These are phyloP conservation scores for Amphibolis antarctica DNA, from an alignment of 106 monocot genomes.

Conservation along the genomic window DNA sequence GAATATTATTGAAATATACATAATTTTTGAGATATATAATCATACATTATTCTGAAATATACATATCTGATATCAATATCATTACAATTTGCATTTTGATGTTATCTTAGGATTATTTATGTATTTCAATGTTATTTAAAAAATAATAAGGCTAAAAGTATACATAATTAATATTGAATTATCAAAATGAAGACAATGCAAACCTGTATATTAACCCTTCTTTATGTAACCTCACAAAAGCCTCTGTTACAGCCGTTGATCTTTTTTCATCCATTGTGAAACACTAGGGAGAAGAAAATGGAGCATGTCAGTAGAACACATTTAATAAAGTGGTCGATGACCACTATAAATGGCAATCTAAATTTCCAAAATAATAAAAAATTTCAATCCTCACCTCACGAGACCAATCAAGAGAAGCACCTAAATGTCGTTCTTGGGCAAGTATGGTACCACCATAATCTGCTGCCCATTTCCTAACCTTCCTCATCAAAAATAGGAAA, in stretches of 20 bases:
- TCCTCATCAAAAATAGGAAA: neutral
- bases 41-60: too few relatives aligned
- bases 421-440: conserved; percentile 75
- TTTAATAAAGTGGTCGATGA: neutral
- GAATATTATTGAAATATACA: too few relatives aligned
- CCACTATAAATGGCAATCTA: neutral
- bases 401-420: conserved; percentile 96
- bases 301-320: neutral
- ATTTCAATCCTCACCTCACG: conserved; percentile 44
- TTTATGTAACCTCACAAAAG: conserved; percentile 59
- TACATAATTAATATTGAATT: too few relatives aligned
- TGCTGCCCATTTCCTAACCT: conserved; percentile 98
- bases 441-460: conserved; percentile 92
- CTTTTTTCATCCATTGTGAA: conserved; percentile 83
- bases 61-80: too few relatives aligned
- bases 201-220: conserved; percentile 68
- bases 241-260: conserved; percentile 66
- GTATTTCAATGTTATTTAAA: too few relatives aligned
- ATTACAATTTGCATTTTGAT: too few relatives aligned
- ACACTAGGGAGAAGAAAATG: conserved; percentile 23
- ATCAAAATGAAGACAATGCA: neutral
- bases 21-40: too few relatives aligned
- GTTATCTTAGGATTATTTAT: too few relatives aligned
- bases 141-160: too few relatives aligned
- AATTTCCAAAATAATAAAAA: neutral